Percentiles rank a stretch among this genome's conserved stretches.
These are phyloP conservation scores for Calophaca sinica DNA, from an alignment of 306 rosid species.

Conservation along the genomic window DNA sequence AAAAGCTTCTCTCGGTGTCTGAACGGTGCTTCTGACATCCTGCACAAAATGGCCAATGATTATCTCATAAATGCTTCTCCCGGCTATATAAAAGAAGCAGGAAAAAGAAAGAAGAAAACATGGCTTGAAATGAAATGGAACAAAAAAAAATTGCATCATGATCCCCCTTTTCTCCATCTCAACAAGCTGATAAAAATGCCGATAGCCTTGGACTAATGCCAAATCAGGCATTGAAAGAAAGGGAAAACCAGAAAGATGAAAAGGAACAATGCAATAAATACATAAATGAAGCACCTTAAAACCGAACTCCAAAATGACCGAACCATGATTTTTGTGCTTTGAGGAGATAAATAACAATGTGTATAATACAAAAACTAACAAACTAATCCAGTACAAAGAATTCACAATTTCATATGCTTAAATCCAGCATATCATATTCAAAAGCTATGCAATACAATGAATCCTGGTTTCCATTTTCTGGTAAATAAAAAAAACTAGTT, in stretches of 20 bases:
- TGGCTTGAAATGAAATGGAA: conserved; percentile 28
- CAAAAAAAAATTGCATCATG: conserved; percentile 1
- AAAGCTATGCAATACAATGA: not conserved
- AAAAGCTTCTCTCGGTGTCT: no score
- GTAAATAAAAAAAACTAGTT: not conserved
- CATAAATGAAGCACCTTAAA: not conserved
- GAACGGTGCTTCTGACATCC: no score
- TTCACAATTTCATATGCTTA: not conserved
- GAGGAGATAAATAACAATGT: not conserved
- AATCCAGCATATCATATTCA: conserved; percentile 4
- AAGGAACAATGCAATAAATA: not conserved
- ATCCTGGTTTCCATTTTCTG: not conserved
- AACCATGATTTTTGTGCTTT: not conserved
- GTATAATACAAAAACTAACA: not conserved
- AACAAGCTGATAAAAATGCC: not conserved
- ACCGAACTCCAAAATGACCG: not conserved
- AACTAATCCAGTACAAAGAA: not conserved
- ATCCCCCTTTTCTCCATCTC: not conserved
- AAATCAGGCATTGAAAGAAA: not conserved
- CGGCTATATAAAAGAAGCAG: no score
- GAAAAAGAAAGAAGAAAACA: not conserved
- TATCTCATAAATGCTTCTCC: no score
- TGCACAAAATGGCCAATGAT: no score
- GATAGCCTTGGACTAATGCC: conserved; percentile 6
- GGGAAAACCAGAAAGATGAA: not conserved